Base-by-base conservation (phyloP, 2,329 filamentous ascomycete genomes). In the Alternaria triticimaculans region DNA sequence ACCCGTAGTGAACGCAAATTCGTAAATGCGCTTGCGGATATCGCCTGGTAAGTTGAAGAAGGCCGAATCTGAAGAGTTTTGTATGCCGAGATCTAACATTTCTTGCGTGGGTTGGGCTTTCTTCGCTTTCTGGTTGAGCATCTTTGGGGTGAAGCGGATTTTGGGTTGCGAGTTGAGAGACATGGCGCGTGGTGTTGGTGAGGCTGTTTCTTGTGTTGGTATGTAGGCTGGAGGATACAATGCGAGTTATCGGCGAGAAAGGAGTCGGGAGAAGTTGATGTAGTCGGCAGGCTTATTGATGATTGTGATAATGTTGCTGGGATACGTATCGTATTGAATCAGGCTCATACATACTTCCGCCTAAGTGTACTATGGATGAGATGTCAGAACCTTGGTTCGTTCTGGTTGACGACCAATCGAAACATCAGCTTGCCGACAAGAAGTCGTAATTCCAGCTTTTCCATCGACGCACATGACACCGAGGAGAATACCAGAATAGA, bases 21-120 rank as follows among this genome's bases (percentile, higher is more conserved):
- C 45, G 23, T 49, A 49, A 26, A 49, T 49, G 23, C 45, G 45
- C 45, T 49, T 26, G 15, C 45, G 45, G 5, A 49, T 18, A 18
- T 28, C 45, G 14, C 25, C 15, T 0, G 45, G 45, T 2, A 49
- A 18, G 45, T 23, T 25, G 12, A 49, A 26, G 9, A 49, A 26
- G 23, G 45, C 23, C 9, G 45, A 49, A 2, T 49, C 45, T 26
- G 23, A 15, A 26, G 23, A 26, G 45, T 49, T 49, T 26, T 28
- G 15, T 49, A n/a, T n/a, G 23, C 8, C 25, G 23, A 28, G 23
- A 15, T 49, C 10, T 1, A 50, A 14, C 25, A 50, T 50, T 4
- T 15, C n/a, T 26, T 50, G 25, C 25, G 25, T 30, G 14, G 15
- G 25, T 6, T 50, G 11, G 6, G 28, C n/a, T 0, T 50, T 20